Base-by-base conservation (phyloP, 441 rosid genomes). In the Populus trichocarpa region DNA sequence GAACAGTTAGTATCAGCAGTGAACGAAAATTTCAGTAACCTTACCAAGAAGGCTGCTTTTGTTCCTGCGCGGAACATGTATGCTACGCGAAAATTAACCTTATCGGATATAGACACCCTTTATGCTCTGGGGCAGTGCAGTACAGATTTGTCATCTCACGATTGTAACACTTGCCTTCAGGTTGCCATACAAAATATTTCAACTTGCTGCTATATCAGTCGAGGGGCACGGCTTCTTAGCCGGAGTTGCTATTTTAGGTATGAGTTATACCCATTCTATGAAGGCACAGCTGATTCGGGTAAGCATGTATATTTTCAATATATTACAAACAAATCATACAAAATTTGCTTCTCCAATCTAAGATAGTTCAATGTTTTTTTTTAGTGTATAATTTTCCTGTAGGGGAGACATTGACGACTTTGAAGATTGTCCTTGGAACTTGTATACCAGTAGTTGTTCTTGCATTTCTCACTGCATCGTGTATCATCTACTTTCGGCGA, bases 161-260 rank as follows among this genome's bases (percentile, higher is more conserved):
- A 84, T 12, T 84, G 85, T 73, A 76, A 36, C 28, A 20, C 61
- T 0, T 84, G 87, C 74, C 87, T 86, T 36, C 59, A 42, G 61
- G 66, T 63, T 64, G 86, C 88, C 5, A 76, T 67, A 25, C 13
- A 22, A n/a, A 76, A 86, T 73, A 66, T 82, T 67, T 73, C 35
- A 8, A 64, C 11, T 22, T 71, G 74, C 78, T 80, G 77, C 50
- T 71, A 40, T 77, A 69, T 33, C 59, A 75, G 82, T 25, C 40
- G 70, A 0, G 85, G 88, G 2, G 84, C 74, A 5, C 72, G 85
- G 69, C 68, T 86, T 28, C 78, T 80, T 8, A 82, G 89, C 81
- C 84, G 69, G 2, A 84, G 82, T 74, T 86, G 87, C 78, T 84
- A 84, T 69, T 69, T 86, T 74, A 84, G 88, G 74, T 86, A 81